Percentiles rank a stretch among this genome's conserved stretches.
These are phyloP conservation scores for Berberis vulgaris DNA, from an alignment of 164 flowering plant species.

Conservation along the genomic window DNA sequence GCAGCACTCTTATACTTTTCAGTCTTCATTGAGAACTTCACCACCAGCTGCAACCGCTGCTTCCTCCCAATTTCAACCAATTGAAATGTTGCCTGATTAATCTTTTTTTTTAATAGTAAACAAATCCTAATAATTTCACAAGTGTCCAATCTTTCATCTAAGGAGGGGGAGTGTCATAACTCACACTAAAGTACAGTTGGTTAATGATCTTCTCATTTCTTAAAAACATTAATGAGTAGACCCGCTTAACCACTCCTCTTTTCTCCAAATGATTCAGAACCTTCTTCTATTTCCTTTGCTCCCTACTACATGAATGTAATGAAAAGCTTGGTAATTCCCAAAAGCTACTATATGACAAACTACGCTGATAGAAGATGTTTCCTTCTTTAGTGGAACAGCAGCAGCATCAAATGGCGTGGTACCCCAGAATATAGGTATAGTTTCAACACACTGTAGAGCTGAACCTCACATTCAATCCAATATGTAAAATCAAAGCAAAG, in stretches of 20 bases:
- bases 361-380: slow-evolving; percentile 49
- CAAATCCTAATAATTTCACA: no score
- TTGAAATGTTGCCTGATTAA: slow-evolving; percentile 38
- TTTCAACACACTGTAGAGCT: slow-evolving; percentile 9
- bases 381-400: slow-evolving; percentile 50
- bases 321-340: slow-evolving; percentile 61
- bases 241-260: slow-evolving; percentile 35
- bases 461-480: background rate
- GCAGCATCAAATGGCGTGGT: slow-evolving; percentile 60
- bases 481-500: slow-evolving; percentile 16
- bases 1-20: slow-evolving; percentile 66
- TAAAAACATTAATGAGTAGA: slow-evolving; percentile 69
- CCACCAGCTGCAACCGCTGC: slow-evolving; percentile 56
- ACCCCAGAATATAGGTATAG: slow-evolving; percentile 82
- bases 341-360: slow-evolving; percentile 63
- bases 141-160: no score
- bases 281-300: slow-evolving; percentile 35
- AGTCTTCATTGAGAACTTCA: slow-evolving; percentile 71
- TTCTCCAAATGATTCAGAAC: slow-evolving; percentile 40
- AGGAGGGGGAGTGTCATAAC: slow-evolving; percentile 33
- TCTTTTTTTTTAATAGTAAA: no score
- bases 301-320: slow-evolving; percentile 44
- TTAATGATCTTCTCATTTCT: slow-evolving; percentile 50
- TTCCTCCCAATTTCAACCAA: slow-evolving; percentile 68
- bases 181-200: slow-evolving; percentile 77